Percentiles rank a stretch among this genome's conserved stretches.
These are phyloP conservation scores for Penicillium sp. DNA, from an alignment of 2,329 filamentous ascomycete species.

Conservation along the genomic window DNA sequence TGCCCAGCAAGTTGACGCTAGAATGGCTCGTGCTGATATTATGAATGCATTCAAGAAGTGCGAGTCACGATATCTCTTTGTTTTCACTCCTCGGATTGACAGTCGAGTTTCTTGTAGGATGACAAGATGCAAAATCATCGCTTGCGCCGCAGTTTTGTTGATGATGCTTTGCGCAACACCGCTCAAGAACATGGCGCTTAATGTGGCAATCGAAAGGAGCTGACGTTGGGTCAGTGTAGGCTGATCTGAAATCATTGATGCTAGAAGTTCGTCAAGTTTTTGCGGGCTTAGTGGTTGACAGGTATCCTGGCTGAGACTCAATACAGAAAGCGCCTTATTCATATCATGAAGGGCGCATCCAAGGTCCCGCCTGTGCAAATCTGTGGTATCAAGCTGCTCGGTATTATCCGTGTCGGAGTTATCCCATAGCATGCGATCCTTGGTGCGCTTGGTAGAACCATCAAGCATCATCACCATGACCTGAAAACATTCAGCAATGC, in stretches of 20 bases:
- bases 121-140: slow-evolving; percentile 24
- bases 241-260: slow-evolving; percentile 2
- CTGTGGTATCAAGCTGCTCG: too few species aligned
- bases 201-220: slow-evolving; percentile 16
- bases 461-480: slow-evolving; percentile 24
- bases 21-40: slow-evolving; percentile 34
- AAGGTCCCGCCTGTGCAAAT: too few species aligned
- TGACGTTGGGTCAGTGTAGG: slow-evolving; percentile 23
- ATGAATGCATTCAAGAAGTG: slow-evolving; percentile 40
- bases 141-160: slow-evolving; percentile 2
- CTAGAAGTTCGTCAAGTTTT: neutral
- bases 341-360: too few species aligned
- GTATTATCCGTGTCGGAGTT: neutral
- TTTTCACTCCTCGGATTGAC: slow-evolving; percentile 14
- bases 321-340: too few species aligned
- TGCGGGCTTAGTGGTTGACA: neutral
- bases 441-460: slow-evolving; percentile 8
- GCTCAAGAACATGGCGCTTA: slow-evolving; percentile 16
- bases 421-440: neutral
- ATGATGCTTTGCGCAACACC: neutral
- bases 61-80: neutral
- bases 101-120: slow-evolving; percentile 24
- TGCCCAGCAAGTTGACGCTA: slow-evolving; percentile 42
- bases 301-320: too few species aligned
- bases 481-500: slow-evolving; percentile 11